Conservation (phyloP, 2,329 filamentous ascomycete species). For the Geosmithia putterillii region DNA sequence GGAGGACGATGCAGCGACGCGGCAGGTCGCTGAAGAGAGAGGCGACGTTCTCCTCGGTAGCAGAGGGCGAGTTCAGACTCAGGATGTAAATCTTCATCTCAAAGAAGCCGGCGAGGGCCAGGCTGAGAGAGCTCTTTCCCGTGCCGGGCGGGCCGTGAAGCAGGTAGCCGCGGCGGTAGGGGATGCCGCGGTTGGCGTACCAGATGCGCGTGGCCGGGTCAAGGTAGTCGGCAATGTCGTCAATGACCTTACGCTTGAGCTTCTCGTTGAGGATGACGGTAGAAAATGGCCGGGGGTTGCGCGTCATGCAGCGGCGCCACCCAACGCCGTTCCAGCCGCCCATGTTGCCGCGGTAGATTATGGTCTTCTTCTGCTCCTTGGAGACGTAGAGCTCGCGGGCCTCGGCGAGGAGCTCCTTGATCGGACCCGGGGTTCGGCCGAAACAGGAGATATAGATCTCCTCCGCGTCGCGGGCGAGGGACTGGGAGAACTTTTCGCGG, state of each 20-base stretch:
- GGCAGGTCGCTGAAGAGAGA: conserved; percentile 56
- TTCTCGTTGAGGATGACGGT: conserved; percentile 53
- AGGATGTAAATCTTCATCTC: conserved; percentile 62
- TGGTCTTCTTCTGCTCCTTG: conserved; percentile 48
- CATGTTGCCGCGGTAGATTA: conserved; percentile 48
- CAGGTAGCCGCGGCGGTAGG: conserved; percentile 74
- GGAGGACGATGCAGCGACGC: conserved; percentile 56
- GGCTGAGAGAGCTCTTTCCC: conserved; percentile 61
- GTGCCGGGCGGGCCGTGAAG: conserved; percentile 72
- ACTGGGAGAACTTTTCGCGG: conserved; percentile 24
- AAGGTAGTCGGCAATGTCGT: conserved; percentile 51
- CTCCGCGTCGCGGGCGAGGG: conserved; percentile 38
- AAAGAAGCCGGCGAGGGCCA: conserved; percentile 59
- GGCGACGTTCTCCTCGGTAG: conserved; percentile 54
- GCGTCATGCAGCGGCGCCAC: conserved; percentile 52
- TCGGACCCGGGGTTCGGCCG: conserved; percentile 44
- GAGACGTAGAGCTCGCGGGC: conserved; percentile 41
- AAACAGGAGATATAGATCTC: conserved; percentile 49
- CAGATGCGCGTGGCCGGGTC: conserved; percentile 54
- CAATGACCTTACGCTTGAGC: conserved; percentile 45
- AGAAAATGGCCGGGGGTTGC: conserved; percentile 47
- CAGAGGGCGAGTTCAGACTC: conserved; percentile 47
- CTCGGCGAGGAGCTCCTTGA: conserved; percentile 51
- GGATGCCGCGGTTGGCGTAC: conserved; percentile 76
- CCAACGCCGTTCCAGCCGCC: conserved; percentile 27